A percentile compares a stretch with the other conserved stretches of the same genome.
These are phyloP conservation scores for Bothriochloa decipiens DNA, from an alignment of 176 grass and related monocot species.

Conservation along the genomic window DNA sequence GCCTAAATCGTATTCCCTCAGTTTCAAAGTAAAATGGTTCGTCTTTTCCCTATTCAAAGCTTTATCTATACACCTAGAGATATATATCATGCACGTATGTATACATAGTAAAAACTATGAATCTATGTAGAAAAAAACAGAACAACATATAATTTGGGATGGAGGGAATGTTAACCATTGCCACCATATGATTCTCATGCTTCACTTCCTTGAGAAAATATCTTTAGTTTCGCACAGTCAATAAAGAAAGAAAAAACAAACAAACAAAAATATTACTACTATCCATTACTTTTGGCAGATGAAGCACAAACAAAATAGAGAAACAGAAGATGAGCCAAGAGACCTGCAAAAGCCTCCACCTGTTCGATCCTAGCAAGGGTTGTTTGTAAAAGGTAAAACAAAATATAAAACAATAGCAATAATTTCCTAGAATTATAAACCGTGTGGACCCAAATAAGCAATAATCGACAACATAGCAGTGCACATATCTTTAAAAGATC, in stretches of 20 bases:
- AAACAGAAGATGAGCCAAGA: constrained; percentile 5
- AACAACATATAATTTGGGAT: neutral
- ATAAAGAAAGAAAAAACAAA: neutral
- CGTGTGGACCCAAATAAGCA: neutral
- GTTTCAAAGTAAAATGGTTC: neutral
- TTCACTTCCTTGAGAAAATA: neutral
- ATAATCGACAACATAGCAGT: no score
- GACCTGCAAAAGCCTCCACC: neutral
- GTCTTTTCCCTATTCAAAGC: neutral
- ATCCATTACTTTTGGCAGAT: neutral
- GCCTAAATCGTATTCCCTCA: neutral
- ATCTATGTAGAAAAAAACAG: neutral
- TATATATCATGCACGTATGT: neutral
- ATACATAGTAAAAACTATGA: neutral
- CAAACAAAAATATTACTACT: neutral
- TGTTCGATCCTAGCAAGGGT: neutral
- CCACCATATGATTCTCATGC: neutral
- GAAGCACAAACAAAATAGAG: neutral
- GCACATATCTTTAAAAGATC: constrained; percentile 1
- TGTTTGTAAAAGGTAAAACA: neutral
- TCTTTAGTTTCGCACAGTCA: neutral
- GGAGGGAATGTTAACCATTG: neutral
- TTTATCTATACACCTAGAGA: neutral
- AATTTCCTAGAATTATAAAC: neutral
- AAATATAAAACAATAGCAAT: neutral